Evolutionary conservation across 495 filamentous ascomycete genomes (phyloP), one percentile per base, ranked within the genome.

Genomic region (Pseudotulostoma volvatum): DNA sequence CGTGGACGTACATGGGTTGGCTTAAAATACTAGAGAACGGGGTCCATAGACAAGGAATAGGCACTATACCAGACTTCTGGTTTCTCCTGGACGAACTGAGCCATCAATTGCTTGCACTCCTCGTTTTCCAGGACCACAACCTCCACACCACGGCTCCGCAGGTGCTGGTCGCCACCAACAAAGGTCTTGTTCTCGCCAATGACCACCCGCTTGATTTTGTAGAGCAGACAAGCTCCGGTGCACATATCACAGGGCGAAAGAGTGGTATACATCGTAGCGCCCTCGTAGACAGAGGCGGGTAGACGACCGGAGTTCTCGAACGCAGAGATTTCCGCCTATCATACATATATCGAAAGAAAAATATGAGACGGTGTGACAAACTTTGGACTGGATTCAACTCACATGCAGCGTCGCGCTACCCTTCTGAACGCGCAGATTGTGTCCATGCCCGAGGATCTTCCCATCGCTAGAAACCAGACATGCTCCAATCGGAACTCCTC

Each of bases 221-320:
- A 83, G 39, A 87, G 66, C 33, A 92, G 59, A 47, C 79, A 84
- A 3, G 84, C 83, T 17, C 83, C 83, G 9, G 83, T 79, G 66
- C 81, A 88, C 83, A 90, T 90, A 52, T 86, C 77, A 53, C 84
- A 93, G 0, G 82, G 84, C 9, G 83, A 87, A 3, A 92, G 62
- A 1, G 84, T 88, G 7, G 83, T 90, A 57, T 83, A 90, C 77
- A 90, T 85, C 3, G 84, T 90, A 31, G 74, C 65, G 31, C 80
- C 78, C 46, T 66, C 59, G 56, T 87, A 90, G 14, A 71, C 71
- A 1, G 68, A 70, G 9, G 77, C 80, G 28, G 78, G 74, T 30
- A 86, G 69, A 38, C 81, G 76, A 30, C 84, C 83, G 0, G 81
- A 77, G 55, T 79, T 79, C 41, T 85, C 79, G 31, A 93, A 67